These are phyloP conservation scores for Westerdykella sp. DNA, from an alignment of 2,329 filamentous ascomycete species.

Conservation along the genomic window DNA sequence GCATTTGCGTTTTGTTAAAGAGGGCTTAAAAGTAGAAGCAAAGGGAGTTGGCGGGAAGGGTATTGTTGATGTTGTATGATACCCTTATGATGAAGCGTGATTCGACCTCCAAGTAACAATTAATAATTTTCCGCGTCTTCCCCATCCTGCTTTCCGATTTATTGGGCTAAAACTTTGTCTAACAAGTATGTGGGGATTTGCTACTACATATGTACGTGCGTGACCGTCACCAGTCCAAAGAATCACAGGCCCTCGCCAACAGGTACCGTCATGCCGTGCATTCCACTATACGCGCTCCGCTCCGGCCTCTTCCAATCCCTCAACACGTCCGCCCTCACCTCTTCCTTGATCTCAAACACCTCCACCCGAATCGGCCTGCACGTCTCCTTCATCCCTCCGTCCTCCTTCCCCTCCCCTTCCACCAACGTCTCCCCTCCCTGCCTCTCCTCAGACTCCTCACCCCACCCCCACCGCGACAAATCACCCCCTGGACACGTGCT, in stretches of 20 bases:
- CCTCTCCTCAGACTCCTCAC: constrained; percentile 45
- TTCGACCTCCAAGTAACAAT: too few species aligned
- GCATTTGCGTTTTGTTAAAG: too few species aligned
- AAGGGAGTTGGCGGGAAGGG: neutral
- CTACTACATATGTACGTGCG: too few species aligned
- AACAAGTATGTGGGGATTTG: neutral
- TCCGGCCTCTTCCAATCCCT: constrained; percentile 57
- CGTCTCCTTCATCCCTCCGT: constrained; percentile 50
- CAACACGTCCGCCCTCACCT: constrained; percentile 26
- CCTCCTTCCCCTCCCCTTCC: constrained; percentile 27
- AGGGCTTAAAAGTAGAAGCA: neutral
- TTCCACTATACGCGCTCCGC: constrained; percentile 55
- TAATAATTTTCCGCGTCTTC: too few species aligned
- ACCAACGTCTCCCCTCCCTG: constrained; percentile 45
- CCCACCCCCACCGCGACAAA: constrained; percentile 73
- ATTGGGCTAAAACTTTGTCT: too few species aligned
- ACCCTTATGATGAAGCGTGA: too few species aligned
- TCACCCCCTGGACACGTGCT: constrained; percentile 75
- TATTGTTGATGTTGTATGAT: neutral
- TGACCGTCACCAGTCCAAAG: too few species aligned
- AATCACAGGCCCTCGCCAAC: constrained; percentile 26
- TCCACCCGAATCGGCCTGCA: constrained; percentile 70
- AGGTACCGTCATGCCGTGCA: constrained; percentile 58
- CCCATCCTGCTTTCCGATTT: too few species aligned
- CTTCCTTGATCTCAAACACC: constrained; percentile 58